Conservation (phyloP, 306 rosid species). For the Delonix regia region DNA sequence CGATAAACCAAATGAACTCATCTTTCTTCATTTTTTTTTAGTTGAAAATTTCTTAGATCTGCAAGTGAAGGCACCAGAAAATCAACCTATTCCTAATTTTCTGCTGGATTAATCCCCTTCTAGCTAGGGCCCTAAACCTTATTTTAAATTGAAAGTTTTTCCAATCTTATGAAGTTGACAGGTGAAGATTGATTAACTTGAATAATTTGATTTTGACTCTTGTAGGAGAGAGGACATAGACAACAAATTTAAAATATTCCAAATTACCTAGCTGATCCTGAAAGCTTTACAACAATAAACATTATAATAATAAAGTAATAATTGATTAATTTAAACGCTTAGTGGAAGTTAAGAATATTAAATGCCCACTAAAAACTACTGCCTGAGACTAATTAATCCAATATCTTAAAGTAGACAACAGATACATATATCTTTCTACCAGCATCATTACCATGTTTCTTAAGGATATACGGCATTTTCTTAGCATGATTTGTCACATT, state of each 20-base stretch:
- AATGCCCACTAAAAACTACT: conserved; percentile 42
- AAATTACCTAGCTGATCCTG: conserved; percentile 32
- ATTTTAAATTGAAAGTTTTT: not conserved
- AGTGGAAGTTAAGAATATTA: conserved; percentile 38
- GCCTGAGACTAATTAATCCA: conserved; percentile 27
- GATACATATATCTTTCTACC: conserved; percentile 21
- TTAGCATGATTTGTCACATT: conserved; percentile 37
- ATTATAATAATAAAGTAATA: conserved; percentile 35
- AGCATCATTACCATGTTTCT: conserved; percentile 36
- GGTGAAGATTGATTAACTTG: not conserved
- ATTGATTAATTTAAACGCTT: conserved; percentile 39
- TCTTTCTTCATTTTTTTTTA: not conserved
- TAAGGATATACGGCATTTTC: conserved; percentile 17
- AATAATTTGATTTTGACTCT: conserved; percentile 54
- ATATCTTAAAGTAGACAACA: too few relatives aligned
- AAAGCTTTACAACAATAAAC: conserved; percentile 20
- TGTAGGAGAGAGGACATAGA: conserved; percentile 33
- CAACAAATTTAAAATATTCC: conserved; percentile 26
- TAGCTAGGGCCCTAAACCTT: conserved; percentile 6
- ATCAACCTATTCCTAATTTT: not conserved
- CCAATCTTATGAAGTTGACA: not conserved
- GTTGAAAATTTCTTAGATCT: not conserved
- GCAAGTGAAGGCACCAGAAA: not conserved
- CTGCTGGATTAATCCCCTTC: not conserved
- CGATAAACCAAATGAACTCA: not conserved